Conservation (phyloP, 768 basidiomycete species). For the Tulasnella sp. region DNA sequence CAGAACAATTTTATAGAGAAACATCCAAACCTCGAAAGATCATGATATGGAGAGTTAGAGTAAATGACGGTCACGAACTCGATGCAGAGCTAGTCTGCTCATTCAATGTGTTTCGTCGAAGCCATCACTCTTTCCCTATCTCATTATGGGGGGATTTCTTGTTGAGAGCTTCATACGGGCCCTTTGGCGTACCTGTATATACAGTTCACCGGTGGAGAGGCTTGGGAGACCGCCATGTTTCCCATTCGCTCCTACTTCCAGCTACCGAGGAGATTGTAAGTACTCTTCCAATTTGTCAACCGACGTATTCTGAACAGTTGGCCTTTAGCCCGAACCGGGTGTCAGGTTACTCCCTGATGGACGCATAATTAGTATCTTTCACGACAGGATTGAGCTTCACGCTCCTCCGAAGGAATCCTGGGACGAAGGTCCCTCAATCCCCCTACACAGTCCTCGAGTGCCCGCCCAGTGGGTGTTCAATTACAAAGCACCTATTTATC, state of each 20-base stretch:
- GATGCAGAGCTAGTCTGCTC: not conserved
- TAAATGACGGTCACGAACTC: not conserved
- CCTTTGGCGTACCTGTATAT: not conserved
- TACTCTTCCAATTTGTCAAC: not conserved
- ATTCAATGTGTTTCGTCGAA: not conserved
- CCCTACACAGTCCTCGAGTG: not conserved
- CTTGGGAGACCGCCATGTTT: not conserved
- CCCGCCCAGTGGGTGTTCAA: not conserved
- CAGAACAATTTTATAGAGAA: no score
- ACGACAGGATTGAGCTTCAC: not conserved
- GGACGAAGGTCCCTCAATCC: not conserved
- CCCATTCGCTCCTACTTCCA: not conserved
- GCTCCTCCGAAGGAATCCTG: not conserved
- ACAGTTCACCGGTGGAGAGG: not conserved
- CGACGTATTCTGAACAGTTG: not conserved
- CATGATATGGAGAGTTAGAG: not conserved
- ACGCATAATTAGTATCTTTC: not conserved
- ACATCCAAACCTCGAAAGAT: not conserved
- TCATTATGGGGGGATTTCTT: not conserved
- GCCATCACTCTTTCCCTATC: not conserved
- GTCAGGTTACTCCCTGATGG: not conserved
- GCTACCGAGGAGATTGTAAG: not conserved
- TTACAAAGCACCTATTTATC: not conserved
- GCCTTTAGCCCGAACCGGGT: not conserved
- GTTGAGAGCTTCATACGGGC: not conserved